Evolutionary conservation across 2,329 filamentous ascomycete species (phyloP).

Genomic region (Neonectria punicea): DNA sequence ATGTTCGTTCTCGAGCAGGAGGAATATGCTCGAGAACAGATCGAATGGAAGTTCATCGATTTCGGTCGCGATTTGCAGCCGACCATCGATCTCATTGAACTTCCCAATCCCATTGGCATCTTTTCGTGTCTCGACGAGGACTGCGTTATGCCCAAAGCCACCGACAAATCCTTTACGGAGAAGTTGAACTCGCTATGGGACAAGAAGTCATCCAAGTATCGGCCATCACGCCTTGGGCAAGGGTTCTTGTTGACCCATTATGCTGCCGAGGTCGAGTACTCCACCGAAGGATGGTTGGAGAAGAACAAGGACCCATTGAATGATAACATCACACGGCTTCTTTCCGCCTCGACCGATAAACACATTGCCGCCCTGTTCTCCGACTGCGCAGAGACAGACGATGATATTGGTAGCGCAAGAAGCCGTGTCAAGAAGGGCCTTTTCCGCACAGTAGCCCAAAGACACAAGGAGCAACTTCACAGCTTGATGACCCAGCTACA

Average conservation of each 20-base stretch:
- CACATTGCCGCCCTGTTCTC: slow-evolving; percentile 87
- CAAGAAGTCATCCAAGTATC: slow-evolving; percentile 93
- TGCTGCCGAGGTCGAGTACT: slow-evolving; percentile 97
- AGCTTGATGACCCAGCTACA: slow-evolving; percentile 94
- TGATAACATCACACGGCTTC: slow-evolving; percentile 91
- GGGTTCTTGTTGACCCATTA: slow-evolving; percentile 98
- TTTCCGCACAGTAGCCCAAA: slow-evolving; percentile 95
- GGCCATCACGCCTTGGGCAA: slow-evolving; percentile 84
- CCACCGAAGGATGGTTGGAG: slow-evolving; percentile 93
- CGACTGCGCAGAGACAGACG: slow-evolving; percentile 86
- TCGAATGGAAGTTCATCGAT: slow-evolving; percentile 99
- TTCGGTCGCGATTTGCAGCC: slow-evolving; percentile 97
- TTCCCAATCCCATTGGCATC: slow-evolving; percentile 97
- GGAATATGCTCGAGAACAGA: slow-evolving; percentile 96
- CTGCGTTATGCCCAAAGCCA: slow-evolving; percentile 98
- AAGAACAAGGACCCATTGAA: slow-evolving; percentile 99
- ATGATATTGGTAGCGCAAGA: slow-evolving; percentile 72
- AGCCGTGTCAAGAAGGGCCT: slow-evolving; percentile 96
- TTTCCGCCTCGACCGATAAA: slow-evolving; percentile 82
- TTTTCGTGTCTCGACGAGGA: slow-evolving; percentile 99
- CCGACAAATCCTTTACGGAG: slow-evolving; percentile 95
- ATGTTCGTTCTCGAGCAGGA: slow-evolving; percentile 99
- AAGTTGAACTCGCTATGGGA: slow-evolving; percentile 98
- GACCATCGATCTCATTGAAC: slow-evolving; percentile 95
- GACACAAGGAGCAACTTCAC: slow-evolving; percentile 98